Conservation (phyloP, 148 eudicot species). For the Salicornia ramosissima region DNA sequence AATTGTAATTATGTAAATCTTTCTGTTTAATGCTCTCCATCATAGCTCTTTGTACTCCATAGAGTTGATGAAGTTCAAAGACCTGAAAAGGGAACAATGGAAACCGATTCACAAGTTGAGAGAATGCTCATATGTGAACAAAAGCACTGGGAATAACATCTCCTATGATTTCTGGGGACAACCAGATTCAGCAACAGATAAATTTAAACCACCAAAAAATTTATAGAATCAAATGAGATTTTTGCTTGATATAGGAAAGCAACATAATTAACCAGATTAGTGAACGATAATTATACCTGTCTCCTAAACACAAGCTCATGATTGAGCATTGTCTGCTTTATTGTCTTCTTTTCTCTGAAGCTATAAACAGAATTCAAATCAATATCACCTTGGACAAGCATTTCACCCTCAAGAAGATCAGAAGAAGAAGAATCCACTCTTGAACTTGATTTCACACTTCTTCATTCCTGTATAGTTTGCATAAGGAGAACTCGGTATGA, state of each 20-base stretch:
- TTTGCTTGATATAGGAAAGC: not conserved
- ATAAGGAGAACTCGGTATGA: slow-evolving; percentile 9
- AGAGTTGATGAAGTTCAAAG: slow-evolving; percentile 50
- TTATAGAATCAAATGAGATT: not conserved
- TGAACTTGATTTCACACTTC: slow-evolving; percentile 16
- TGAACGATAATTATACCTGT: slow-evolving; percentile 37
- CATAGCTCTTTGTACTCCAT: slow-evolving; percentile 35
- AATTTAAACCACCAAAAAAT: not conserved
- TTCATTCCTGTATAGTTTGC: slow-evolving; percentile 23
- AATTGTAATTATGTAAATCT: slow-evolving; percentile 20
- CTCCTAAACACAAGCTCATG: slow-evolving; percentile 49
- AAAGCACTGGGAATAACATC: not conserved
- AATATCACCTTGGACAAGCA: slow-evolving; percentile 35
- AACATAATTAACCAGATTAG: not conserved
- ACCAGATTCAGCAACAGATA: slow-evolving; percentile 11
- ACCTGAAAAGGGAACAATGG: slow-evolving; percentile 36
- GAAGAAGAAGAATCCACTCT: slow-evolving; percentile 1
- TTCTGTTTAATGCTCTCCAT: slow-evolving; percentile 32
- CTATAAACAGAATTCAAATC: slow-evolving; percentile 27
- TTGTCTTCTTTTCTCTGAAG: slow-evolving; percentile 29
- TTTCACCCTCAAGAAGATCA: slow-evolving; percentile 23
- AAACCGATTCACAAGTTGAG: not conserved
- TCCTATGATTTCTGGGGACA: not conserved
- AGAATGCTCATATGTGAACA: not conserved
- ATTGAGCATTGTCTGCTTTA: slow-evolving; percentile 47